Conservation (phyloP, 1,284 basidiomycete genomes). For the Cutaneotrichosporon sp. region DNA sequence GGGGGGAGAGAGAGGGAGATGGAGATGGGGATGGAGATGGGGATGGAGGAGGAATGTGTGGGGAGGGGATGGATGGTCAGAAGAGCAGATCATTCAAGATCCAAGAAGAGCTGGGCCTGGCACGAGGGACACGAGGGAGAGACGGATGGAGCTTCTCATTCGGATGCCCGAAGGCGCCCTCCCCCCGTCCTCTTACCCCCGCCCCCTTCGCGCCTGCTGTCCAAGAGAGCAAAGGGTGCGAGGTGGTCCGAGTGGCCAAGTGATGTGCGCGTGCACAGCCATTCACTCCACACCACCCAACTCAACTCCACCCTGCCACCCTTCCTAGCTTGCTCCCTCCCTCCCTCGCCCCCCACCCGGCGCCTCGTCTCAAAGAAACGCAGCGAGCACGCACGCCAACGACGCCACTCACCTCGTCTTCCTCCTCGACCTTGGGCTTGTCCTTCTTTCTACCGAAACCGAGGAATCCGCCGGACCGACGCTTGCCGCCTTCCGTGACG, state of each 20-base stretch:
- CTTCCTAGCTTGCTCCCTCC: too few relatives aligned
- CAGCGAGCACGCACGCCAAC: neutral
- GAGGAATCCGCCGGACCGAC: conserved; percentile 24
- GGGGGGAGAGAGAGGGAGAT: neutral
- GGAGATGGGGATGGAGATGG: too few relatives aligned
- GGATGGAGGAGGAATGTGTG: too few relatives aligned
- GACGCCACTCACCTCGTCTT: conserved; percentile 14
- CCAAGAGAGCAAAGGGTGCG: neutral
- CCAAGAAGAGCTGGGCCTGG: too few relatives aligned
- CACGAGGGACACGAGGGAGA: too few relatives aligned
- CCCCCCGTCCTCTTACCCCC: too few relatives aligned
- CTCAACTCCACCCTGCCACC: too few relatives aligned
- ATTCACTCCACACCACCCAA: neutral
- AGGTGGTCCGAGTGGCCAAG: neutral
- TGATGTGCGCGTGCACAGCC: neutral
- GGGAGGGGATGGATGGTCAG: neutral
- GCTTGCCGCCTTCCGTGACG: conserved; percentile 15
- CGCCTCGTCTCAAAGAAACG: too few relatives aligned
- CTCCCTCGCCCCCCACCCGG: too few relatives aligned
- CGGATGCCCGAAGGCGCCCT: neutral
- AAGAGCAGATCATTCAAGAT: neutral
- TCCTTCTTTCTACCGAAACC: conserved; percentile 27
- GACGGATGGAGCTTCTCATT: too few relatives aligned
- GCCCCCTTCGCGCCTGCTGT: neutral
- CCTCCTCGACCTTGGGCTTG: conserved; percentile 11